phyloP scores from a whole-genome alignment of 441 rosid genomes.

The Populus hybrid region DNA sequence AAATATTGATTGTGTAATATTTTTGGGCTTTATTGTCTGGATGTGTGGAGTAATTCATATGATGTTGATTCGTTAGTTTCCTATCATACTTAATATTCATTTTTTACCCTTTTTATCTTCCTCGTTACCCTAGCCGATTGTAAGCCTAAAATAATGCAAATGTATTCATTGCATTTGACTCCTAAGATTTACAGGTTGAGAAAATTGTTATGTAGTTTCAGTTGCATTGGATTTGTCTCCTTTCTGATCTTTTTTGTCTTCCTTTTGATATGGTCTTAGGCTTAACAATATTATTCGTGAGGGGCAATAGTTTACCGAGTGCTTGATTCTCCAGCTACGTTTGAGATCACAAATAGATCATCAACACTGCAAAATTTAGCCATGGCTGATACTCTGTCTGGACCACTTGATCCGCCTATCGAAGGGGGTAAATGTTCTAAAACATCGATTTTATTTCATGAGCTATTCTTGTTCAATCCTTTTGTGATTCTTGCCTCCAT shows the following conservation, averaged over 20 bases:
- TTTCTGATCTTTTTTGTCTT: neutral
- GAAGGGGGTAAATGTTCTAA: slow-evolving; percentile 28
- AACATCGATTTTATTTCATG: neutral
- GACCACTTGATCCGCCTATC: slow-evolving; percentile 30
- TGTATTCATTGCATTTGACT: neutral
- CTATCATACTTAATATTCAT: too few species aligned
- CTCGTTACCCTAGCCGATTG: neutral
- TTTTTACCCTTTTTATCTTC: neutral
- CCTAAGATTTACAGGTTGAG: neutral
- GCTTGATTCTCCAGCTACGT: slow-evolving; percentile 18
- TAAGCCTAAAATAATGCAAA: neutral
- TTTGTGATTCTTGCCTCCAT: neutral
- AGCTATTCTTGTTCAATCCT: neutral
- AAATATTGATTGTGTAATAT: neutral
- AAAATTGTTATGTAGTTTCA: neutral
- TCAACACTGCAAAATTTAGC: slow-evolving; percentile 8
- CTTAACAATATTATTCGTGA: neutral
- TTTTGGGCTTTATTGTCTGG: neutral
- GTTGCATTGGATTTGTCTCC: neutral
- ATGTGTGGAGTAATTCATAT: neutral
- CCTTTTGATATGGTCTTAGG: slow-evolving; percentile 2
- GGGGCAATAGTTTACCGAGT: neutral
- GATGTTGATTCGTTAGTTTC: neutral
- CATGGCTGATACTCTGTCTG: slow-evolving; percentile 43
- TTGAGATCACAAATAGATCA: slow-evolving; percentile 10